phyloP scores from a whole-genome alignment of 129 eudicot genomes.

The Ambrosia trifida region DNA sequence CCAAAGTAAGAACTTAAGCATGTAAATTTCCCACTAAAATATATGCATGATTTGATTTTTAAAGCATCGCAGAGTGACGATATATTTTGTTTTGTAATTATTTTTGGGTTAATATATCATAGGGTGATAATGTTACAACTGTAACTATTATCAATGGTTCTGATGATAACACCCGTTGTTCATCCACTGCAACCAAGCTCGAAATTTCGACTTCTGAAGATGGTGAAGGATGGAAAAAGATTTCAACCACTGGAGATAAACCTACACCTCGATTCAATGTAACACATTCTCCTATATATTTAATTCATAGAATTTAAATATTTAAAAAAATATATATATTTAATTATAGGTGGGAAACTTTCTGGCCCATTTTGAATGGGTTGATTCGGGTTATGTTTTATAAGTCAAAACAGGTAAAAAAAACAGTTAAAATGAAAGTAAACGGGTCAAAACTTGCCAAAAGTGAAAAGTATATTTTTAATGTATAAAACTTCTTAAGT shows the following conservation, averaged over 20 bases:
- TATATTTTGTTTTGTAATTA: neutral
- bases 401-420: too few relatives aligned
- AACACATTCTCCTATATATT: slow-evolving; percentile 33
- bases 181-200: slow-evolving; percentile 54
- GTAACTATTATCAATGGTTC: slow-evolving; percentile 34
- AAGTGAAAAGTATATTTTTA: too few relatives aligned
- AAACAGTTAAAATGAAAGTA: too few relatives aligned
- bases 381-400: too few relatives aligned
- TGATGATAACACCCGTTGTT: slow-evolving; percentile 52
- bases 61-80: neutral
- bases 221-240: slow-evolving; percentile 77
- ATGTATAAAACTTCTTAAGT: too few relatives aligned
- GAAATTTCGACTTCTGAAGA: slow-evolving; percentile 56
- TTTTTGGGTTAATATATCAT: neutral
- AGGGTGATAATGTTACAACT: neutral
- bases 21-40: neutral
- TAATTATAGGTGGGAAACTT: too few relatives aligned
- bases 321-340: too few relatives aligned
- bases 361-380: too few relatives aligned
- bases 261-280: slow-evolving; percentile 93
- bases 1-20: slow-evolving; percentile 49
- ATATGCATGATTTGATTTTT: slow-evolving; percentile 15
- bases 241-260: slow-evolving; percentile 73
- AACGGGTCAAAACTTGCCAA: too few relatives aligned
- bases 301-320: too few relatives aligned